Conservation (phyloP, 2,329 filamentous ascomycete genomes). For the Rutstroemia sp. region DNA sequence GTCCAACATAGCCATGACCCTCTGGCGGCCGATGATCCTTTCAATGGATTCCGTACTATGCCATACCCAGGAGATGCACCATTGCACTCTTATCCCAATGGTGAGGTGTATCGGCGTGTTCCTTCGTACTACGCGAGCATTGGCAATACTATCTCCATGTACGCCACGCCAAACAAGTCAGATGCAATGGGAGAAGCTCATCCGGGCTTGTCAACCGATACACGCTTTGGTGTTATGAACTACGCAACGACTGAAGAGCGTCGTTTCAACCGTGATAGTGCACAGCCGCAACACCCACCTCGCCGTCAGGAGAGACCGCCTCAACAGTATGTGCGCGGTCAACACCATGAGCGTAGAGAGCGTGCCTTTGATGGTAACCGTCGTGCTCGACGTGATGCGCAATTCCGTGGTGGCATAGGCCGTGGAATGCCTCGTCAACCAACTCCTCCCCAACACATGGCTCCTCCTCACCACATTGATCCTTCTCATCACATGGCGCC, state of each 20-base stretch:
- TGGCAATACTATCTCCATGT: not conserved
- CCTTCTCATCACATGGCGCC: too few relatives aligned
- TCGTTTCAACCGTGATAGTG: not conserved
- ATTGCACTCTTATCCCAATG: not conserved
- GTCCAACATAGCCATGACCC: conserved; percentile 9
- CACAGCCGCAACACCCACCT: not conserved
- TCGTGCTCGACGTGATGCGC: not conserved
- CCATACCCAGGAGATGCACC: not conserved
- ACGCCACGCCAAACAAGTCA: not conserved
- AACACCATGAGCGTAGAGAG: not conserved
- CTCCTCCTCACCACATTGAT: too few relatives aligned
- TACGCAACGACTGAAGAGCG: not conserved
- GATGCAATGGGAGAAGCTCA: not conserved
- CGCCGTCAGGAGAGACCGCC: not conserved
- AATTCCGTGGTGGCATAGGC: not conserved
- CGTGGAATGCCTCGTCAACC: not conserved
- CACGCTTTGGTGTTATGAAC: not conserved
- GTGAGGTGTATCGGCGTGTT: not conserved
- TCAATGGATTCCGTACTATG: conserved; percentile 2
- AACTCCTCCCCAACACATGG: too few relatives aligned
- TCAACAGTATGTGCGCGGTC: not conserved
- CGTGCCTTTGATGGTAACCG: not conserved
- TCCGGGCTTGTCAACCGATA: conserved; percentile 3
- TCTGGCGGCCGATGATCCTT: not conserved
- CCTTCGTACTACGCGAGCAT: conserved; percentile 4